Conservation (phyloP, 2,329 filamentous ascomycete genomes). For the Aureobasidium vineae region DNA sequence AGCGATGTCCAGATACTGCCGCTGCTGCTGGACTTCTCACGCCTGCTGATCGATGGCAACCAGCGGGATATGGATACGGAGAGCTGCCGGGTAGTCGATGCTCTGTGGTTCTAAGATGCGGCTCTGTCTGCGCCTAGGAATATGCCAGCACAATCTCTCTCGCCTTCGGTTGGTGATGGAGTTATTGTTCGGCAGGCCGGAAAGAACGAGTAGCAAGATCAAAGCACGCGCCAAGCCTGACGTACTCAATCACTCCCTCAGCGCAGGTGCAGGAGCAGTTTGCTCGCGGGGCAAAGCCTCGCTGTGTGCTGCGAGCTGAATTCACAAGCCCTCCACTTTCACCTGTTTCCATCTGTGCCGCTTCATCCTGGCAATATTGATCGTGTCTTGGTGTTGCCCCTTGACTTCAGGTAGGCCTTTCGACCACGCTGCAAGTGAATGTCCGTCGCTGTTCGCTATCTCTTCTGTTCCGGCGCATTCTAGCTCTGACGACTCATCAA, state of each 20-base stretch:
- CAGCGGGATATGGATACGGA: background rate
- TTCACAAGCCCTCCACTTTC: background rate
- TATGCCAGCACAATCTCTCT: slow-evolving; percentile 22
- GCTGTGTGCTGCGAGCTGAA: background rate
- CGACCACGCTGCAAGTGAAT: background rate
- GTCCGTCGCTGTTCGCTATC: background rate
- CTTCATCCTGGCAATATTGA: background rate
- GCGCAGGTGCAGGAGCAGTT: background rate
- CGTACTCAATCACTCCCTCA: background rate
- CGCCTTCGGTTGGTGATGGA: slow-evolving; percentile 6
- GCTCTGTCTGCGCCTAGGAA: slow-evolving; percentile 7
- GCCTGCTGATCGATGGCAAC: background rate
- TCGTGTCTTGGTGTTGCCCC: background rate
- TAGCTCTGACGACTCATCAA: background rate
- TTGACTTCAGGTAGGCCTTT: background rate
- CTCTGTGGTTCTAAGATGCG: background rate
- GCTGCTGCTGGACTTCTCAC: slow-evolving; percentile 15
- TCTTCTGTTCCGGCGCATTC: background rate
- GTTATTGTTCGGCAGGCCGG: slow-evolving; percentile 24
- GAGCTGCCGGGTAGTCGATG: slow-evolving; percentile 1
- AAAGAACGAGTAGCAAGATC: slow-evolving; percentile 24
- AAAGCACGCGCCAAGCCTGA: slow-evolving; percentile 17
- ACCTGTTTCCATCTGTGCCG: background rate
- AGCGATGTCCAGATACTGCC: slow-evolving; percentile 9
- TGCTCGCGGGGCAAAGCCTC: slow-evolving; percentile 9